phyloP scores from a whole-genome alignment of 2,329 filamentous ascomycete genomes.

The Lizonia empirigonia region DNA sequence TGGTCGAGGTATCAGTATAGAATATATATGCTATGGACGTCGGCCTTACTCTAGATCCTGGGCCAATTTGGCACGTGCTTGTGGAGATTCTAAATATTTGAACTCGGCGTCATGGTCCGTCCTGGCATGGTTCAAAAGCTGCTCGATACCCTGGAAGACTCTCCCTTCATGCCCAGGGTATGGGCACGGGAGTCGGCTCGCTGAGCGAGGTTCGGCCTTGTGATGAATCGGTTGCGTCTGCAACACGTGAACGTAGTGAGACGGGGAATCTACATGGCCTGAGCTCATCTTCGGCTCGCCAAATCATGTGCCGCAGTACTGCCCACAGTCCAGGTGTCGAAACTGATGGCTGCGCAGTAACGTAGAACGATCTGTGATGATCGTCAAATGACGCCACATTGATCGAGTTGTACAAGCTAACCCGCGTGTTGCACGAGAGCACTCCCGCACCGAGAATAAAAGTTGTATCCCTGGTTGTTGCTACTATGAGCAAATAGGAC shows the following conservation, averaged over 20 bases:
- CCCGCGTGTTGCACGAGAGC: background rate
- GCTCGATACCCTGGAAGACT: constrained; percentile 36
- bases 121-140: constrained; percentile 35
- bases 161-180: constrained; percentile 34
- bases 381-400: constrained; percentile 8
- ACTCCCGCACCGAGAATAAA: too few species aligned
- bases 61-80: constrained; percentile 32
- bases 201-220: constrained; percentile 26
- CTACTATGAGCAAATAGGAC: background rate
- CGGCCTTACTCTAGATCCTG: constrained; percentile 25
- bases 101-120: constrained; percentile 34
- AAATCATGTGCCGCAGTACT: constrained; percentile 3
- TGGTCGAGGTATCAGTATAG: constrained; percentile 18
- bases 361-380: background rate
- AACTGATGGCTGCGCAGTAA: constrained; percentile 3
- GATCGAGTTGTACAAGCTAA: background rate
- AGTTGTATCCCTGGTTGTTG: background rate
- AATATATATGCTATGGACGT: background rate
- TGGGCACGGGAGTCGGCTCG: constrained; percentile 36
- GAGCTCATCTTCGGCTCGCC: constrained; percentile 21
- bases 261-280: constrained; percentile 29
- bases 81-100: constrained; percentile 21
- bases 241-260: constrained; percentile 34
- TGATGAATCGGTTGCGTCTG: constrained; percentile 28
- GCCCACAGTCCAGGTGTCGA: constrained; percentile 7